phyloP scores from a whole-genome alignment of 2,329 filamentous ascomycete genomes.

The Colletotrichum graminicola region DNA sequence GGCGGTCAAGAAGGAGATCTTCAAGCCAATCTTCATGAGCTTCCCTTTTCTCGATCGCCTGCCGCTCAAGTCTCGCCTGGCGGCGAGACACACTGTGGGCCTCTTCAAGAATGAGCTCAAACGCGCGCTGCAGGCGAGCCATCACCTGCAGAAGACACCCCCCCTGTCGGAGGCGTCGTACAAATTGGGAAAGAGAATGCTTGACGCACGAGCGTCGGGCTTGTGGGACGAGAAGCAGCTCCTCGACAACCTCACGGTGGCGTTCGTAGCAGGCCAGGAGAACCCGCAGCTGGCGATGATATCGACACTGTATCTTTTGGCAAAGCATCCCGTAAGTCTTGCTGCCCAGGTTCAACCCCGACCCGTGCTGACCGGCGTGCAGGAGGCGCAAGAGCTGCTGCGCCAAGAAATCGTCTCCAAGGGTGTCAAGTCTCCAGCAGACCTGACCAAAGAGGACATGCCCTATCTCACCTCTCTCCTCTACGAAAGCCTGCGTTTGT shows the following conservation, averaged over 20 bases:
- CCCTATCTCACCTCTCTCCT: slow-evolving; percentile 59
- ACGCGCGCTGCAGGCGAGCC: slow-evolving; percentile 32
- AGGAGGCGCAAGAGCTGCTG: slow-evolving; percentile 49
- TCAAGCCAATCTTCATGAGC: slow-evolving; percentile 51
- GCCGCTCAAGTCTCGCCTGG: slow-evolving; percentile 46
- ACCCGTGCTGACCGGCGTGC: slow-evolving; percentile 19
- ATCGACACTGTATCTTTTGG: slow-evolving; percentile 53
- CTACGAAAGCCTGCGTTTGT: slow-evolving; percentile 61
- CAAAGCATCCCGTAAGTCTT: slow-evolving; percentile 47
- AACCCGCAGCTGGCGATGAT: slow-evolving; percentile 55
- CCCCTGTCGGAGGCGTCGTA: slow-evolving; percentile 6
- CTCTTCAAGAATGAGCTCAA: slow-evolving; percentile 47
- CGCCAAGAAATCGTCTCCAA: slow-evolving; percentile 48
- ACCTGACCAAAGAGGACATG: slow-evolving; percentile 49
- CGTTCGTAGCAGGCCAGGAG: slow-evolving; percentile 57
- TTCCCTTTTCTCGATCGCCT: slow-evolving; percentile 50
- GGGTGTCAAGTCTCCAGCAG: slow-evolving; percentile 27
- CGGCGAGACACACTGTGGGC: slow-evolving; percentile 46
- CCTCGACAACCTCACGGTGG: slow-evolving; percentile 55
- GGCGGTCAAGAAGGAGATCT: slow-evolving; percentile 50
- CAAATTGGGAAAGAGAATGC: slow-evolving; percentile 44
- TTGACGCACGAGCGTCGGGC: slow-evolving; percentile 44
- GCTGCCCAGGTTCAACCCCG: slow-evolving; percentile 2
- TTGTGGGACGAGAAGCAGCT: slow-evolving; percentile 51
- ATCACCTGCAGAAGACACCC: slow-evolving; percentile 23